Evolutionary conservation across 2,329 filamentous ascomycete species (phyloP), one percentile per base, ranked within the genome.

Genomic region (Claviceps pazoutovae): DNA sequence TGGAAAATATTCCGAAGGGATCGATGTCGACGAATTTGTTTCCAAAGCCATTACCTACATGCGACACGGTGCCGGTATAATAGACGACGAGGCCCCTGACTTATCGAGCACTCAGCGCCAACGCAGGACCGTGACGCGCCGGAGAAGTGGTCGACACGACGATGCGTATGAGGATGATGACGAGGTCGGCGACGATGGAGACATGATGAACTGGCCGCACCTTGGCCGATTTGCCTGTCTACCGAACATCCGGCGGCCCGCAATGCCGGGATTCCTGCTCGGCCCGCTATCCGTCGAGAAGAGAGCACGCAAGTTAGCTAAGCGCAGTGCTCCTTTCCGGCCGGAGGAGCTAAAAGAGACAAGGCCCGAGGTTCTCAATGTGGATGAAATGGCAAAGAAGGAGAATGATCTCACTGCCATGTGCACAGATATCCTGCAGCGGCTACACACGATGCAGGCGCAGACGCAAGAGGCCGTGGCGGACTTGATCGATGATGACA

Each of bases 21-120:
- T 98, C 21, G 90, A 97, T 61, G 75, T 94, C 0, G 90, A 97
- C 55, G 87, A 95, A 60, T 94, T 97, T 61, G 80, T 97, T 14
- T 86, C 86, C 0, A 95, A 94, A 66, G 91, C 86, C 65, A 88
- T 94, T 54, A 79, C 78, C 3, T 97, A 86, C 64, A 96, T 97
- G 88, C 81, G 80, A 21, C 75, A 78, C 38, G 84, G 80, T 3
- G 71, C 76, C 7, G 76, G 75, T 11, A 76, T 78, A 23, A 68
- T 68, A 14, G 71, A 77, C 48, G 72, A 76, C 41, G 64, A 75
- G 42, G 72, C 71, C 1, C 70, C 71, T 7, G 75, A 76, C 48
- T 68, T 78, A 44, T 75, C 71, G 3, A 68, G 70, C 55, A 74
- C 74, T 16, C 73, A 76, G 59, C 66, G 73, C 47, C 66, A 71